Conservation (phyloP, 352 stramenopile genomes). For the Plasmopara halstedii region DNA sequence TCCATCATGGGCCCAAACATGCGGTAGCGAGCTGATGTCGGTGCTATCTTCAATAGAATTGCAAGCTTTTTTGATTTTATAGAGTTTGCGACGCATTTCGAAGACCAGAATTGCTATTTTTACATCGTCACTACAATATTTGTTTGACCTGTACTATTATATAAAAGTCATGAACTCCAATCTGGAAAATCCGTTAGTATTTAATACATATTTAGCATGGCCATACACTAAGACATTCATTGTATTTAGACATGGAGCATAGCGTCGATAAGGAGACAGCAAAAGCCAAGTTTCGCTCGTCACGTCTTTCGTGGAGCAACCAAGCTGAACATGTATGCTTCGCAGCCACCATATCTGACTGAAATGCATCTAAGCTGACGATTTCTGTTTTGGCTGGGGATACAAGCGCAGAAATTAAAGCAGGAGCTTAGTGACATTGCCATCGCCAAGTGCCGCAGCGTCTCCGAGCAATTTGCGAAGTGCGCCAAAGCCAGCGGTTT, state of each 20-base stretch:
- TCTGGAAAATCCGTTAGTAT: too few relatives aligned
- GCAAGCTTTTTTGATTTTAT: too few relatives aligned
- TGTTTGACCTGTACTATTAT: too few relatives aligned
- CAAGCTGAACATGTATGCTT: conserved; percentile 68
- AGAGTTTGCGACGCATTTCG: too few relatives aligned
- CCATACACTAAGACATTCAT: too few relatives aligned
- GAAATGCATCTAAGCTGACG: background rate
- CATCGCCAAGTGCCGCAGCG: conserved; percentile 60
- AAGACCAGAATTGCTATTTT: too few relatives aligned
- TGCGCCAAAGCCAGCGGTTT: conserved; percentile 63
- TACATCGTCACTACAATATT: too few relatives aligned
- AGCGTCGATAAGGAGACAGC: conserved; percentile 62
- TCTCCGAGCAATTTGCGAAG: conserved; percentile 49
- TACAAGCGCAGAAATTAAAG: conserved; percentile 50
- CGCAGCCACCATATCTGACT: background rate
- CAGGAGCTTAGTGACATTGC: conserved; percentile 80
- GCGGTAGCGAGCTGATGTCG: too few relatives aligned
- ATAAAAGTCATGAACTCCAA: too few relatives aligned
- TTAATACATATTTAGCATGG: too few relatives aligned
- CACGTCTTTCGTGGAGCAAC: conserved; percentile 77
- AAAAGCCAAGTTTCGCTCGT: conserved; percentile 65
- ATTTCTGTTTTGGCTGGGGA: background rate
- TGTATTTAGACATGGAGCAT: conserved; percentile 47
- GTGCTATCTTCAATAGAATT: too few relatives aligned
- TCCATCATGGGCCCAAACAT: too few relatives aligned